phyloP scores from a whole-genome alignment of 306 rosid species.

The Pterocarpus santalinus region DNA sequence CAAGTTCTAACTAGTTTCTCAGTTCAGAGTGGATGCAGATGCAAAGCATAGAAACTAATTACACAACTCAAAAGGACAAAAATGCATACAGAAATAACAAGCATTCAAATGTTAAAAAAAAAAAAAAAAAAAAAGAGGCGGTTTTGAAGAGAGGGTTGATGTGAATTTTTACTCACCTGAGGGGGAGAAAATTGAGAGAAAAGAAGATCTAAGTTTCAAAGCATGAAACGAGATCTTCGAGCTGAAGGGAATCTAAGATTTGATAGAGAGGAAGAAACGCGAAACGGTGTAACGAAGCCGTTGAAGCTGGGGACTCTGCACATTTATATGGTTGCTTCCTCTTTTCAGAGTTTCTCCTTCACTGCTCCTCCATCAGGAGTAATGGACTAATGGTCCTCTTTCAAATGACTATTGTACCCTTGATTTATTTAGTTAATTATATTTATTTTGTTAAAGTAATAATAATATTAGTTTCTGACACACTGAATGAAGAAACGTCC shows the following conservation, averaged over 20 bases:
- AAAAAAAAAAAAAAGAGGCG: neutral
- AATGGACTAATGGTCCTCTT: slow-evolving; percentile 13
- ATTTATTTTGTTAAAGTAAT: neutral
- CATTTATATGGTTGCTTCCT: slow-evolving; percentile 43
- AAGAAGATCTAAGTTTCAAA: slow-evolving; percentile 31
- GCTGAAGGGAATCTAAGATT: slow-evolving; percentile 44
- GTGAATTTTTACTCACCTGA: slow-evolving; percentile 56
- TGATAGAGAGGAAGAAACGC: slow-evolving; percentile 6
- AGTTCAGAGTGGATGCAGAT: slow-evolving; percentile 42
- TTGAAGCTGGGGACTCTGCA: slow-evolving; percentile 3
- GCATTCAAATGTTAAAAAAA: neutral
- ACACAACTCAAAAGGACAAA: slow-evolving; percentile 9
- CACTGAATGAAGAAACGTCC: neutral
- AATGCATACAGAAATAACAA: neutral
- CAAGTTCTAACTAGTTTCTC: slow-evolving; percentile 2
- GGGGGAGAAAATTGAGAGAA: neutral
- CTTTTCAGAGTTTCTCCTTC: slow-evolving; percentile 17
- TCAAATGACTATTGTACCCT: slow-evolving; percentile 35
- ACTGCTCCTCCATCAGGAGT: neutral
- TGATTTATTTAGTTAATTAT: neutral
- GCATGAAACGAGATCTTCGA: slow-evolving; percentile 40
- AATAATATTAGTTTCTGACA: neutral
- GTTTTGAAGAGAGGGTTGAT: neutral
- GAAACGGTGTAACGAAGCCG: slow-evolving; percentile 7
- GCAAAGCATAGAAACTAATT: neutral